These are phyloP conservation scores for Aegle marmelos DNA, from an alignment of 345 rosid genomes.

Conservation along the genomic window DNA sequence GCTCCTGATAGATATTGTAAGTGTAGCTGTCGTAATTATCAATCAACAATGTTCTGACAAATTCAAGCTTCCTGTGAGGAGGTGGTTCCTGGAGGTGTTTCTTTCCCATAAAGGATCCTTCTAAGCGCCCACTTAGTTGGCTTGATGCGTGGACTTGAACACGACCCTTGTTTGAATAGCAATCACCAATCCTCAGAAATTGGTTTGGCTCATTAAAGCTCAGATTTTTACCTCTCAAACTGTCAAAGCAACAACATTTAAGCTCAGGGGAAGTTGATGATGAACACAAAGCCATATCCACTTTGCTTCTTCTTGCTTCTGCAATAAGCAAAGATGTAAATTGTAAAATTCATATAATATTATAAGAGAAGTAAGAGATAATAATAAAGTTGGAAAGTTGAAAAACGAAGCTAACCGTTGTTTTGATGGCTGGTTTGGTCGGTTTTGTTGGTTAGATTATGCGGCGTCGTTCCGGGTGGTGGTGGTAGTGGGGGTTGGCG, in stretches of 20 bases:
- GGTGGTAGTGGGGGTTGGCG: not conserved
- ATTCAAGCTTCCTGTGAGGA: conserved; percentile 44
- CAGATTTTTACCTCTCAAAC: conserved; percentile 24
- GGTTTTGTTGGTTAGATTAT: not conserved
- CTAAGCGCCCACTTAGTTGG: conserved; percentile 43
- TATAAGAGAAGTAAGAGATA: too few relatives aligned
- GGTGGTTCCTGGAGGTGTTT: conserved; percentile 31
- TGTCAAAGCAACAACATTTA: conserved; percentile 32
- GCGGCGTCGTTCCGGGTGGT: not conserved
- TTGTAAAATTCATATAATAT: not conserved
- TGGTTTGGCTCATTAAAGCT: conserved; percentile 26
- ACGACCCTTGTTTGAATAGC: conserved; percentile 17
- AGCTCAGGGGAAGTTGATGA: conserved; percentile 37
- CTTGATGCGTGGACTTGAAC: conserved; percentile 29
- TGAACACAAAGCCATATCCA: conserved; percentile 39
- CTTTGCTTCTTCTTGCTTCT: conserved; percentile 5
- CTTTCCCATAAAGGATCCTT: conserved; percentile 48
- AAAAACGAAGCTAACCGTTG: not conserved
- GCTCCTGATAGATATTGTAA: conserved; percentile 80
- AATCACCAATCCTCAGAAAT: conserved; percentile 27
- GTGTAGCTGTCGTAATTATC: conserved; percentile 98
- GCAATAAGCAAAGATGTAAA: not conserved
- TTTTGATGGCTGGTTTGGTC: not conserved
- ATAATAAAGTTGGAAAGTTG: not conserved
- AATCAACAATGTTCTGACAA: conserved; percentile 80